Conservation (phyloP, 306 rosid genomes). For the Cucumis sativus region Cucumber_9930_V3 NC_026659.2:15685001-15685500, state of each 20-base stretch:
- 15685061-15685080: slow-evolving; percentile 73
- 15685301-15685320: slow-evolving; percentile 65
- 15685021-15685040: slow-evolving; percentile 91
- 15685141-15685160: slow-evolving; percentile 60
- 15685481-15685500: neutral
- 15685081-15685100: slow-evolving; percentile 82
- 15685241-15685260: slow-evolving; percentile 51
- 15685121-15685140: slow-evolving; percentile 71
- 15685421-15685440: neutral
- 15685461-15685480: neutral
- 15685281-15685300: slow-evolving; percentile 68
- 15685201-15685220: neutral
- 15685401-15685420: neutral
- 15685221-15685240: neutral
- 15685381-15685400: neutral
- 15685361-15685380: neutral
- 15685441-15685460: neutral
- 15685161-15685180: slow-evolving; percentile 47
- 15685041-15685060: slow-evolving; percentile 86
- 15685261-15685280: slow-evolving; percentile 55
- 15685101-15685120: slow-evolving; percentile 75
- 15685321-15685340: slow-evolving; percentile 32
- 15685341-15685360: neutral
- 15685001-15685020: slow-evolving; percentile 59
- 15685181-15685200: slow-evolving; percentile 11